phyloP scores from a whole-genome alignment of 305 asterid genomes.

The Petunia hybrid region DNA sequence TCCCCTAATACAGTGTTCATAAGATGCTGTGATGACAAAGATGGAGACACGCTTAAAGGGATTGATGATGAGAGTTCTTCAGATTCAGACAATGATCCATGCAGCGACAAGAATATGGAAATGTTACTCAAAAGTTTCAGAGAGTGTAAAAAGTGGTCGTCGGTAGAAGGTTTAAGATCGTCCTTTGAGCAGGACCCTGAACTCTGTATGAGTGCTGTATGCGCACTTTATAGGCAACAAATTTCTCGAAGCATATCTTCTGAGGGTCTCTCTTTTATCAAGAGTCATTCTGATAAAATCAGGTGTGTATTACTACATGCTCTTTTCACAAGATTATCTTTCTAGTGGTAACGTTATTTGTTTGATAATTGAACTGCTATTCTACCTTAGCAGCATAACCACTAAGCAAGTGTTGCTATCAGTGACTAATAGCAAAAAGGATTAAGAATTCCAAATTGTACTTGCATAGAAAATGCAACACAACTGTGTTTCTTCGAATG shows the following conservation, averaged over 20 bases:
- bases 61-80: constrained; percentile 33
- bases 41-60: constrained; percentile 11
- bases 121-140: neutral
- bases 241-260: constrained; percentile 30
- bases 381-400: neutral
- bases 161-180: constrained; percentile 20
- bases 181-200: constrained; percentile 43
- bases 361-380: constrained; percentile 22
- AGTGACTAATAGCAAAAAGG: neutral
- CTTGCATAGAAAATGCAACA: neutral
- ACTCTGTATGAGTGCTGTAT: constrained; percentile 52
- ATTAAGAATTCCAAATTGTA: constrained; percentile 18
- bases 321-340: neutral
- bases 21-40: constrained; percentile 25
- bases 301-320: constrained; percentile 37
- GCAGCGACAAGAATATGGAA: constrained; percentile 33
- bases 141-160: neutral
- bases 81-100: constrained; percentile 49
- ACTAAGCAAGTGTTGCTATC: neutral
- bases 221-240: constrained; percentile 50
- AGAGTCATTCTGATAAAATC: constrained; percentile 29
- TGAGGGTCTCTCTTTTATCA: constrained; percentile 2
- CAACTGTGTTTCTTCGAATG: constrained; percentile 10
- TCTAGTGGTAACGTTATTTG: neutral
- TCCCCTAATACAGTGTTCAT: constrained; percentile 1